Percentiles rank a stretch among this genome's conserved stretches.
Evolutionary conservation across 2,329 filamentous ascomycete genomes (phyloP).

Genomic region (Cyanodermella asteris): DNA sequence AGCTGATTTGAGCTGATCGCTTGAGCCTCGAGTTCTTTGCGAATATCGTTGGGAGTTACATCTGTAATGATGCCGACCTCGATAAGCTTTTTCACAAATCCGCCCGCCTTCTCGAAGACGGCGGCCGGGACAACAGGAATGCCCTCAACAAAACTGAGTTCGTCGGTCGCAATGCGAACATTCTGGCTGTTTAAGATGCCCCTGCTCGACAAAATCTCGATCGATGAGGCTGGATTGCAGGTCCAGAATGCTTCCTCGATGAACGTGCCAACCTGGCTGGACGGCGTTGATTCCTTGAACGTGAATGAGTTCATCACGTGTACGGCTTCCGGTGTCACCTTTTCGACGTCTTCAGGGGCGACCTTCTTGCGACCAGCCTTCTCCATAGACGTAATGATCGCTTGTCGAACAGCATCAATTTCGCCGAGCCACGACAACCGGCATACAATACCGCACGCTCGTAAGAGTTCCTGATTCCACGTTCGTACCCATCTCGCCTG

Average conservation of each 20-base stretch:
- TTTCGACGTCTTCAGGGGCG: conserved; percentile 39
- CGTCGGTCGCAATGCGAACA: conserved; percentile 54
- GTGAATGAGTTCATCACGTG: conserved; percentile 68
- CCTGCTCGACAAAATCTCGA: conserved; percentile 72
- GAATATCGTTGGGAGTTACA: conserved; percentile 67
- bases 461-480: conserved; percentile 88
- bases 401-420: conserved; percentile 52
- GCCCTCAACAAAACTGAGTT: conserved; percentile 59
- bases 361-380: conserved; percentile 25
- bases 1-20: conserved; percentile 63
- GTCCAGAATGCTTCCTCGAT: conserved; percentile 96
- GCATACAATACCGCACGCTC: conserved; percentile 74
- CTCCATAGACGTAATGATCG: conserved; percentile 24
- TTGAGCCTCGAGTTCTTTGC: conserved; percentile 57
- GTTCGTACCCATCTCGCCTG: conserved; percentile 86
- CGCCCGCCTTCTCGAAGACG: conserved; percentile 41
- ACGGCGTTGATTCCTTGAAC: conserved; percentile 77
- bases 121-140: conserved; percentile 70
- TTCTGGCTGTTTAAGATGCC: conserved; percentile 69
- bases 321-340: conserved; percentile 54
- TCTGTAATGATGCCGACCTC: conserved; percentile 73
- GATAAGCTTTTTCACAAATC: conserved; percentile 59
- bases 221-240: conserved; percentile 57
- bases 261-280: conserved; percentile 56
- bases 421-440: conserved; percentile 73